Percentiles rank a stretch among this genome's conserved stretches.
phyloP scores from a whole-genome alignment of 2,329 filamentous ascomycete species.

The Zymoseptoria brevis region DNA sequence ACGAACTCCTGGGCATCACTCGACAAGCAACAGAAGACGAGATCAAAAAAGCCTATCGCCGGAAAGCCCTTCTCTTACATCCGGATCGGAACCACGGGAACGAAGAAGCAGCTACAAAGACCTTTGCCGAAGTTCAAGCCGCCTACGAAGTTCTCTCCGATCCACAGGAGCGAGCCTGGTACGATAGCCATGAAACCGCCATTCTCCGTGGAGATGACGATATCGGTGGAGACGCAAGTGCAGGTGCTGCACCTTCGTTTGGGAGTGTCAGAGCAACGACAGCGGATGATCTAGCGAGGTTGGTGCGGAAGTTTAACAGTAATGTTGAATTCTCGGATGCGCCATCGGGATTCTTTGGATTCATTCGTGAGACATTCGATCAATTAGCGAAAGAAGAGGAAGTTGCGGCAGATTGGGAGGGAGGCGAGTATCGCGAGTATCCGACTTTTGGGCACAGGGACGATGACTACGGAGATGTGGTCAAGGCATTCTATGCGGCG shows the following conservation, averaged over 20 bases:
- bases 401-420: slow-evolving; percentile 62
- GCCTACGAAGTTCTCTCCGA: slow-evolving; percentile 96
- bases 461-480: slow-evolving; percentile 67
- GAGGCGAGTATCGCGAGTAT: slow-evolving; percentile 55
- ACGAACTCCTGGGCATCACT: slow-evolving; percentile 71
- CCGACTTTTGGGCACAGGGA: slow-evolving; percentile 73
- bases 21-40: slow-evolving; percentile 71
- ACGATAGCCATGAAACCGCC: slow-evolving; percentile 84
- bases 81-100: slow-evolving; percentile 90
- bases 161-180: slow-evolving; percentile 92
- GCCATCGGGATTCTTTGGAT: slow-evolving; percentile 76
- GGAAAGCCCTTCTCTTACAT: slow-evolving; percentile 84
- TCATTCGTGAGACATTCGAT: slow-evolving; percentile 67
- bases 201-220: slow-evolving; percentile 62
- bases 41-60: slow-evolving; percentile 91
- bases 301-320: slow-evolving; percentile 74
- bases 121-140: slow-evolving; percentile 85
- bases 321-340: slow-evolving; percentile 73
- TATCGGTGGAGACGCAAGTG: slow-evolving; percentile 21
- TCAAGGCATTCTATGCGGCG: slow-evolving; percentile 68
- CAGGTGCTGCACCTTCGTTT: slow-evolving; percentile 50
- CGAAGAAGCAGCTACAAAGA: slow-evolving; percentile 70
- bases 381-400: slow-evolving; percentile 74
- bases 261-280: slow-evolving; percentile 69
- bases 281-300: slow-evolving; percentile 65